Percentiles rank a stretch among this genome's conserved stretches.
Evolutionary conservation across 2,329 filamentous ascomycete species (phyloP).

Genomic region (Scorias spongiosa): DNA sequence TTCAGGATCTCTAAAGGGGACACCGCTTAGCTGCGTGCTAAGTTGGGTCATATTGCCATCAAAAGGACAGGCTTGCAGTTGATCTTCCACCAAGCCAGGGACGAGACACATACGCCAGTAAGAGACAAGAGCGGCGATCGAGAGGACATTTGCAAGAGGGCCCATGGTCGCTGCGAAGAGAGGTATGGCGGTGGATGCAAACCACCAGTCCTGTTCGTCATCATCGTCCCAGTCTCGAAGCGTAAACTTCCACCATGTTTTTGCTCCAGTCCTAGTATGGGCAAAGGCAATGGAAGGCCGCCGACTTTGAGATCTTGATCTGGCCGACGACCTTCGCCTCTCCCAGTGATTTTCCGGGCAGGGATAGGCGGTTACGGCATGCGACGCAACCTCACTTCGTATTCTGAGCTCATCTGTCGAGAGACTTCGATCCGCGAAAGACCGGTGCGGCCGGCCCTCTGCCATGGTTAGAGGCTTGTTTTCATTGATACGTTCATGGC

Average conservation of each 20-base stretch:
- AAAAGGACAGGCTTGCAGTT: conserved; percentile 14
- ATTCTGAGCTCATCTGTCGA: too few species aligned
- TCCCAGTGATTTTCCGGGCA: neutral
- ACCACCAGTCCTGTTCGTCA: conserved; percentile 21
- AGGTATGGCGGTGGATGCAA: conserved; percentile 21
- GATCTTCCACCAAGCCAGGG: conserved; percentile 25
- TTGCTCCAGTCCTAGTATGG: neutral
- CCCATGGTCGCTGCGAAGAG: conserved; percentile 73
- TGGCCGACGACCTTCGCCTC: neutral
- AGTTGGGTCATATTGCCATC: conserved; percentile 10
- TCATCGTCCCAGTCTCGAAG: conserved; percentile 19
- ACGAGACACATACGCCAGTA: conserved; percentile 54
- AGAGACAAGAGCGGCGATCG: conserved; percentile 69
- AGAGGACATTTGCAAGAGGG: conserved; percentile 75
- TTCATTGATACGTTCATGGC: too few species aligned
- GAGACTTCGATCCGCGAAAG: neutral
- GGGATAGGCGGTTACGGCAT: too few species aligned
- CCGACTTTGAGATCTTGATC: neutral
- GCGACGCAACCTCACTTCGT: too few species aligned
- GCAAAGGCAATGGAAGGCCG: neutral
- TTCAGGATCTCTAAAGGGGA: conserved; percentile 49
- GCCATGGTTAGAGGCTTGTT: neutral
- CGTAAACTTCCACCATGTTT: conserved; percentile 2
- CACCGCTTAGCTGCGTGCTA: conserved; percentile 36
- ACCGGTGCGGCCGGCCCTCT: neutral